phyloP scores from a whole-genome alignment of 768 basidiomycete genomes.

The Phylloporus sp. region DNA sequence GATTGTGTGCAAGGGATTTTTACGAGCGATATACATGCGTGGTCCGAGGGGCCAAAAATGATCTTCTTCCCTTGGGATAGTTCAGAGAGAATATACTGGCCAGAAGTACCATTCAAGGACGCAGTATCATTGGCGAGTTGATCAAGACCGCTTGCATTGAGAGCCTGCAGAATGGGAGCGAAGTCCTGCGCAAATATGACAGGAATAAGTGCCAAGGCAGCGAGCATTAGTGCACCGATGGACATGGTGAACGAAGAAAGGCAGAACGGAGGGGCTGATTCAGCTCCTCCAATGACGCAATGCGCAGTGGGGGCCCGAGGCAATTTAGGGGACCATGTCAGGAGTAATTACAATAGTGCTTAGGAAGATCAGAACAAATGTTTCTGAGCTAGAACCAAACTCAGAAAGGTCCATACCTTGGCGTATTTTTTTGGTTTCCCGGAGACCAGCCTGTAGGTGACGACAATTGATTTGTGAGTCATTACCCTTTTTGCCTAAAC shows the following conservation, averaged over 20 bases:
- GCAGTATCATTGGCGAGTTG: conserved; percentile 38
- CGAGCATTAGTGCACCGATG: not conserved
- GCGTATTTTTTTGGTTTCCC: too few relatives aligned
- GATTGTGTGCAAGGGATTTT: not conserved
- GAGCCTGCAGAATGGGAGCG: conserved; percentile 33
- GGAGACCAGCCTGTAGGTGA: too few relatives aligned
- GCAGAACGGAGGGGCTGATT: not conserved
- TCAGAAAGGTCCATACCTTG: too few relatives aligned
- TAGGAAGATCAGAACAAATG: too few relatives aligned
- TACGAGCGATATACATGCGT: conserved; percentile 43
- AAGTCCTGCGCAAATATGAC: conserved; percentile 31
- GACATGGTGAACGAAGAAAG: conserved; percentile 17
- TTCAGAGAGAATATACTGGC: conserved; percentile 39
- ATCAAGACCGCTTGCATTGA: conserved; percentile 40
- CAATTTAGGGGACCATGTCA: not conserved
- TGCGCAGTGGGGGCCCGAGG: conserved; percentile 15
- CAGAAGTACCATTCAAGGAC: conserved; percentile 44
- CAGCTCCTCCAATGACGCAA: conserved; percentile 26
- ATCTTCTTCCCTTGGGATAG: conserved; percentile 45
- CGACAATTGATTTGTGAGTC: too few relatives aligned
- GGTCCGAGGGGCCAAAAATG: conserved; percentile 55
- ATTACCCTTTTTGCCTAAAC: too few relatives aligned
- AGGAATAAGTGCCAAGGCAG: conserved; percentile 23
- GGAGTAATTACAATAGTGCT: too few relatives aligned
- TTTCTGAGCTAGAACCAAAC: too few relatives aligned